Evolutionary conservation across 441 rosid genomes (phyloP).

Genomic region (Cnidoscolus chayamansa): DNA sequence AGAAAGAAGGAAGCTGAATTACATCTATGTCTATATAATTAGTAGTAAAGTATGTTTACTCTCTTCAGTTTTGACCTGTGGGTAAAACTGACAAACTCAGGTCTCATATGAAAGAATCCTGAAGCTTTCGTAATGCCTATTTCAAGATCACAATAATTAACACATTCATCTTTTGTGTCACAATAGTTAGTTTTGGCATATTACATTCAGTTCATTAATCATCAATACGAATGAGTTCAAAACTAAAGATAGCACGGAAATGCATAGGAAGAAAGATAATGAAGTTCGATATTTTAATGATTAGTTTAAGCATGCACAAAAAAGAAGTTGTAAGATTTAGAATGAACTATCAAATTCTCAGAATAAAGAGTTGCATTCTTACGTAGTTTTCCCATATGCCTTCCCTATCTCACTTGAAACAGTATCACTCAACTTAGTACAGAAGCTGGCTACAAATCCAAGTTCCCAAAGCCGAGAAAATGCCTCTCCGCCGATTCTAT

Average conservation of each 20-base stretch:
- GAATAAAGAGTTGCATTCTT: conserved; percentile 30
- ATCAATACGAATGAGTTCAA: no score
- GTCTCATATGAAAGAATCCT: no score
- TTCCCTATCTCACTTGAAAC: conserved; percentile 94
- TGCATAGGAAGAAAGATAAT: neutral
- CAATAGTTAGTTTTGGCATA: no score
- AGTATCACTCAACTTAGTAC: conserved; percentile 91
- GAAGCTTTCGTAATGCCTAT: no score
- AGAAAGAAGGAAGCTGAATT: no score
- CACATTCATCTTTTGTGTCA: no score
- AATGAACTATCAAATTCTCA: neutral
- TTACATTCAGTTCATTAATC: neutral
- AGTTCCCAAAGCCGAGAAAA: conserved; percentile 66
- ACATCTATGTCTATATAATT: no score
- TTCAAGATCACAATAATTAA: no score
- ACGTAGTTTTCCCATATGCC: conserved; percentile 94
- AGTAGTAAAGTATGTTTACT: no score
- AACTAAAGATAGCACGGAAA: neutral
- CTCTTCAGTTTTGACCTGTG: no score
- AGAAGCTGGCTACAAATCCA: conserved; percentile 88
- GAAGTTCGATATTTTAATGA: neutral
- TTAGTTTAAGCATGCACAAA: conserved; percentile 11
- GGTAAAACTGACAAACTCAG: no score
- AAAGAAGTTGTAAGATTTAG: neutral
- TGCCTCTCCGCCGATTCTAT: conserved; percentile 55